phyloP scores from a whole-genome alignment of 2,329 filamentous ascomycete genomes.

The Hirsutella minnesotensis region DNA sequence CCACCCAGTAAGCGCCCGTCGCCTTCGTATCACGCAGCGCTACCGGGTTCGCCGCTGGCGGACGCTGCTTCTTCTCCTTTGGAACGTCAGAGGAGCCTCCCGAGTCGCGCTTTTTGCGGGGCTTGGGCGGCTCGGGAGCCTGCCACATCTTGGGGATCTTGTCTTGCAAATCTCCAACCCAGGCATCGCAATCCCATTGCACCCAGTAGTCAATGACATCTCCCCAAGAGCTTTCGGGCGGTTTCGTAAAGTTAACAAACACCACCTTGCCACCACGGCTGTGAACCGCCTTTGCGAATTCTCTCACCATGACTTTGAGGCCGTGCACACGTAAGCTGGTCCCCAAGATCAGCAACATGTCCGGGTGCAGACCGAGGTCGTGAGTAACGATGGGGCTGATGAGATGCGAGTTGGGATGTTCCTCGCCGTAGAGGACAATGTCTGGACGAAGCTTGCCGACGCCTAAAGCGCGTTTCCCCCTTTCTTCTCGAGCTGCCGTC shows the following conservation, averaged over 20 bases:
- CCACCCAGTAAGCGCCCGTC: slow-evolving; percentile 31
- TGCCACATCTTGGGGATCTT: slow-evolving; percentile 50
- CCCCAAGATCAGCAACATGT: slow-evolving; percentile 57
- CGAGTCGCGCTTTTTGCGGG: slow-evolving; percentile 21
- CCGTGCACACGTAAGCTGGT: slow-evolving; percentile 62
- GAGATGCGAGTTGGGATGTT: slow-evolving; percentile 56
- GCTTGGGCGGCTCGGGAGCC: slow-evolving; percentile 32
- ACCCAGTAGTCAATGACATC: slow-evolving; percentile 66
- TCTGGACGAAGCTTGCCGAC: slow-evolving; percentile 59
- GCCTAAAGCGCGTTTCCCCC: slow-evolving; percentile 54
- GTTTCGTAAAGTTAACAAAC: slow-evolving; percentile 63
- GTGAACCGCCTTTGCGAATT: slow-evolving; percentile 62
- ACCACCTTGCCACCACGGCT: slow-evolving; percentile 56
- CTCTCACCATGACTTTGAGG: slow-evolving; percentile 56
- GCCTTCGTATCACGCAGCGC: slow-evolving; percentile 33
- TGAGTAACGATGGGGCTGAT: slow-evolving; percentile 59
- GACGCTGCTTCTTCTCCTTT: slow-evolving; percentile 18
- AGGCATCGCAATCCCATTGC: slow-evolving; percentile 63
- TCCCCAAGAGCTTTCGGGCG: slow-evolving; percentile 59
- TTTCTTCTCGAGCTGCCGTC: slow-evolving; percentile 49
- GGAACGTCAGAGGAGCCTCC: slow-evolving; percentile 10
- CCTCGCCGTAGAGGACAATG: slow-evolving; percentile 64
- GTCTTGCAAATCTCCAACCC: slow-evolving; percentile 51
- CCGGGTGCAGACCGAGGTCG: slow-evolving; percentile 51
- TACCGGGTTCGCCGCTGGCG: slow-evolving; percentile 24